phyloP scores from a whole-genome alignment of 495 filamentous ascomycete species.

The Hyaloscypha finlandica region DNA sequence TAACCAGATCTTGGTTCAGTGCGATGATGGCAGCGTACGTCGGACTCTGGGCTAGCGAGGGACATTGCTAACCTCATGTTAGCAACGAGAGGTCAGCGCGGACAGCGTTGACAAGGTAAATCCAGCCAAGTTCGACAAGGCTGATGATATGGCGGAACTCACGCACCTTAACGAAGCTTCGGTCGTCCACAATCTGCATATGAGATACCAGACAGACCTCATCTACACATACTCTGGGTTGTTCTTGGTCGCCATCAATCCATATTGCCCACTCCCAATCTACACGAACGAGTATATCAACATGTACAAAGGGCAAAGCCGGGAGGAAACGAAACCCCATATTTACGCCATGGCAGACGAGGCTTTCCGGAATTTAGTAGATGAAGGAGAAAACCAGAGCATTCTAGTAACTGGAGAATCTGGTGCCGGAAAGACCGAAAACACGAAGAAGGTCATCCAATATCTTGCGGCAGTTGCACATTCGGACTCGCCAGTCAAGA shows the following conservation, averaged over 20 bases:
- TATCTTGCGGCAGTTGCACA: slow-evolving; percentile 94
- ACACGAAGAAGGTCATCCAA: slow-evolving; percentile 99
- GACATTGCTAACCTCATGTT: slow-evolving; percentile 17
- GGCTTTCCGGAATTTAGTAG: slow-evolving; percentile 92
- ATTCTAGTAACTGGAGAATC: slow-evolving; percentile 99
- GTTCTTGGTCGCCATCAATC: slow-evolving; percentile 96
- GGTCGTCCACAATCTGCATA: slow-evolving; percentile 94
- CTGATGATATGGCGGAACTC: slow-evolving; percentile 98
- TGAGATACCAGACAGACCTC: slow-evolving; percentile 89
- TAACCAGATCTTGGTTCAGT: slow-evolving; percentile 77
- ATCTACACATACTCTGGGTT: slow-evolving; percentile 99
- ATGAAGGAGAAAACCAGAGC: slow-evolving; percentile 94
- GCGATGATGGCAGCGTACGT: slow-evolving; percentile 88
- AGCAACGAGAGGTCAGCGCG: slow-evolving; percentile 84
- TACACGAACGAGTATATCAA: slow-evolving; percentile 97
- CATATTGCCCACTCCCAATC: slow-evolving; percentile 91
- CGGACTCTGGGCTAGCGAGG: neutral
- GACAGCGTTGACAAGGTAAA: slow-evolving; percentile 98
- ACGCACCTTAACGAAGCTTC: slow-evolving; percentile 98
- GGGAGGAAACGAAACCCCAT: slow-evolving; percentile 95
- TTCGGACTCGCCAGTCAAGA: slow-evolving; percentile 68
- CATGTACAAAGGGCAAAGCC: slow-evolving; percentile 87
- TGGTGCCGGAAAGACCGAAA: slow-evolving; percentile 97
- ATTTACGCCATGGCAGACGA: slow-evolving; percentile 99
- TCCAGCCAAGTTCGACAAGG: slow-evolving; percentile 98